Evolutionary conservation across 345 rosid genomes (phyloP), one percentile per base, ranked within the genome.

Genomic region (Acer saccharum): DNA sequence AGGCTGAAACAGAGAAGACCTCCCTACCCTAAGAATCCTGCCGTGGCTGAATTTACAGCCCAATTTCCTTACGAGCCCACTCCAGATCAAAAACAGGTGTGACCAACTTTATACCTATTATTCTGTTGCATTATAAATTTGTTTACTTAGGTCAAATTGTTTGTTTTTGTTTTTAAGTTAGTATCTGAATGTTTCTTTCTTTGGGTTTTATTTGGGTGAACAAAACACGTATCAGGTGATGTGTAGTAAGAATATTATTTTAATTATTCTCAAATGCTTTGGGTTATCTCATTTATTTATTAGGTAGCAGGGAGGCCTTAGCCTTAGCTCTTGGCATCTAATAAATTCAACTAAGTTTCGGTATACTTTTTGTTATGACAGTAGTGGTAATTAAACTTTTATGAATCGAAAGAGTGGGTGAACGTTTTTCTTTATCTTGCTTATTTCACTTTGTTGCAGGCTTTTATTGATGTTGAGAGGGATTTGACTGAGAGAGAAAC

Each of bases 401-500:
- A 29, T 65, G 65, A 21, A 20, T n/a, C 29, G 10, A 52, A 65
- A 48, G 29, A 63, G 13, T 25, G 32, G 63, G 18, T 72, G 67
- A 18, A 29, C 60, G 50, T 75, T 39, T 69, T 46, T 46, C 46
- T 8, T 43, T 43, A 74, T 84, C 83, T 80, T 69, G 77, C 46
- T 65, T 78, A 2, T 79, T 82, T 72, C 80, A 50, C 54, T 64
- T 69, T 77, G 67, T 81, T 85, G 68, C 88, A 95, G 99, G 99
- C 99, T 86, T 95, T 95, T 85, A 83, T 79, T 74, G 98, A 95
- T 78, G 99, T 93, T 69, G 96, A 91, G 78, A 92, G 82, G 89
- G 99, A 95, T 82, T 86, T 95, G 85, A 95, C 92, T 3, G 92
- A 93, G 91, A 84, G 91, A 83, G 90, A 89, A 84, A 91, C 99